These are phyloP conservation scores for Phytophthora citrophthora DNA, from an alignment of 352 stramenopile genomes.

Conservation along the genomic window DNA sequence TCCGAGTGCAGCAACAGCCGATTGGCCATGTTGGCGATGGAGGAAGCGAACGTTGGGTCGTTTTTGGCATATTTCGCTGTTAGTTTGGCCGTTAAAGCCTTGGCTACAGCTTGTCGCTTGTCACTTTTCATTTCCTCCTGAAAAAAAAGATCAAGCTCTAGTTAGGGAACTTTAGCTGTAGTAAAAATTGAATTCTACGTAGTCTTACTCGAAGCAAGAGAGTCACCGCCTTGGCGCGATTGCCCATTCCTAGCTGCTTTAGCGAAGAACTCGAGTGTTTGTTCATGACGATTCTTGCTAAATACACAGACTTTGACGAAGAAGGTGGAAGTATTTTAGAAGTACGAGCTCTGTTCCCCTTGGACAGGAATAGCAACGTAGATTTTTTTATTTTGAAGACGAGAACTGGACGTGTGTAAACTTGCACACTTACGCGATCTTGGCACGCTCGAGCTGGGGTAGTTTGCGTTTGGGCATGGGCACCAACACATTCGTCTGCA, in stretches of 20 bases:
- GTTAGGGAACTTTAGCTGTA: background rate
- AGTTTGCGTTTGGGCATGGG: conserved; percentile 35
- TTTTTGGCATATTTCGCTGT: conserved; percentile 64
- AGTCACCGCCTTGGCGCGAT: conserved; percentile 27
- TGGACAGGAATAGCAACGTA: conserved; percentile 14
- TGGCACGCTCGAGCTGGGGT: background rate
- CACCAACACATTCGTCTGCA: conserved; percentile 67
- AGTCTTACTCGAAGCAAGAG: conserved; percentile 28
- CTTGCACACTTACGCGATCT: conserved; percentile 8
- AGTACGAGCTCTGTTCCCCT: background rate
- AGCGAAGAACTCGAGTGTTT: conserved; percentile 21
- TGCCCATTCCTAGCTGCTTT: conserved; percentile 19
- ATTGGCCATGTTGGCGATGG: conserved; percentile 60
- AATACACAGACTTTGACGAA: background rate
- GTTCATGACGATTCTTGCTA: conserved; percentile 23
- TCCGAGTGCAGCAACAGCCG: conserved; percentile 61
- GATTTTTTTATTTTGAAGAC: background rate
- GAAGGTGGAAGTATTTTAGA: conserved; percentile 17
- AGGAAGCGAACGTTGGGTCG: conserved; percentile 56
- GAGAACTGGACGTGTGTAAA: too few species aligned
- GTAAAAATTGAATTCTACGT: background rate
- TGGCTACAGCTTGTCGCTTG: conserved; percentile 62
- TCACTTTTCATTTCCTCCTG: conserved; percentile 69
- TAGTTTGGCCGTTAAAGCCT: conserved; percentile 59
- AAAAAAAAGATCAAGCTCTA: background rate